Conservation (phyloP, 306 rosid species). For the Cucurbita ficifolia region DNA sequence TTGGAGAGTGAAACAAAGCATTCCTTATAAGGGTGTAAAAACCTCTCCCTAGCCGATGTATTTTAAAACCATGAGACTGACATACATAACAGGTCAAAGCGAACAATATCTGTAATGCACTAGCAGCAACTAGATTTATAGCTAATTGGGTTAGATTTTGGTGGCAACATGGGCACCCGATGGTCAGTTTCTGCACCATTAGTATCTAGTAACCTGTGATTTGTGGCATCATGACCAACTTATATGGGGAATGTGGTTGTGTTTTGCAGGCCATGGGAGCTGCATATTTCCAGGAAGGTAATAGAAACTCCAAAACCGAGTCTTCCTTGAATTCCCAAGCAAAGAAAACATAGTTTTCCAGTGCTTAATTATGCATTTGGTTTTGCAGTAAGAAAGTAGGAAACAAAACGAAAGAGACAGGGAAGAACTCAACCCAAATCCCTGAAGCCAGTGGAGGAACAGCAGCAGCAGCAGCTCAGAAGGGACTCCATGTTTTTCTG, state of each 20-base stretch:
- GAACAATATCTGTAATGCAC: not conserved
- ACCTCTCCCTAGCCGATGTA: too few species aligned
- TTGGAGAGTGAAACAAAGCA: too few species aligned
- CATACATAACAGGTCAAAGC: too few species aligned
- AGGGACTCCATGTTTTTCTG: slow-evolving; percentile 18
- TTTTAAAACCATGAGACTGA: too few species aligned
- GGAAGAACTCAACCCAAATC: slow-evolving; percentile 44
- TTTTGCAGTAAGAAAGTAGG: slow-evolving; percentile 49
- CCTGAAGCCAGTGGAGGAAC: slow-evolving; percentile 35
- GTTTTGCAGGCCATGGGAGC: slow-evolving; percentile 65
- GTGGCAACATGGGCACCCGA: slow-evolving; percentile 32
- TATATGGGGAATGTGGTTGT: slow-evolving; percentile 31
- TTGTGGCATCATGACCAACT: slow-evolving; percentile 2
- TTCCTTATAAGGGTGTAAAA: too few species aligned
- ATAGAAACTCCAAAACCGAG: slow-evolving; percentile 1
- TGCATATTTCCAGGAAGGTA: slow-evolving; percentile 89
- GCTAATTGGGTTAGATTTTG: not conserved
- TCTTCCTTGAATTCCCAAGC: not conserved
- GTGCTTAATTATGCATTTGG: not conserved
- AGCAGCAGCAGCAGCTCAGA: slow-evolving; percentile 9
- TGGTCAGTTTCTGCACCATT: not conserved
- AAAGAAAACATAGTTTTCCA: not conserved
- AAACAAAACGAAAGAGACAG: slow-evolving; percentile 34
- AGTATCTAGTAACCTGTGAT: slow-evolving; percentile 2
- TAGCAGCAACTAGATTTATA: not conserved